Conservation (phyloP, 2,329 filamentous ascomycete species). For the Cercospora nicotianae region DNA sequence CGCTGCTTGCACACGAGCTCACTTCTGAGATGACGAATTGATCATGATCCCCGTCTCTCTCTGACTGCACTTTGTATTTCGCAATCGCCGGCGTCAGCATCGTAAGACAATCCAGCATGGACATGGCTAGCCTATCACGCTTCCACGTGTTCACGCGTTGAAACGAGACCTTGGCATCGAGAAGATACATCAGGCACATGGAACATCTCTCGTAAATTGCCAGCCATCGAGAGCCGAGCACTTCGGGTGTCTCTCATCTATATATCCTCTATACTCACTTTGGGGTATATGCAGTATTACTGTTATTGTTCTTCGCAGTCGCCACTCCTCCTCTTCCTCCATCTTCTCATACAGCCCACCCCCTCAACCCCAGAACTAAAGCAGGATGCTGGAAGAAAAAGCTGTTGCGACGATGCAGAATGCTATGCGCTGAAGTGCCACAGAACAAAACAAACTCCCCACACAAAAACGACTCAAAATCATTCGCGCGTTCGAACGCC, state of each 20-base stretch:
- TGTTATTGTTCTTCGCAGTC: background rate
- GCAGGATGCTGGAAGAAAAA: background rate
- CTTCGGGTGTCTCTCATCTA: constrained; percentile 27
- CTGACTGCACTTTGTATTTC: too few relatives aligned
- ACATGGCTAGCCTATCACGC: background rate
- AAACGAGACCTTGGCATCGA: background rate
- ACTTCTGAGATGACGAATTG: background rate
- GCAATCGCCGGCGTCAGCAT: background rate
- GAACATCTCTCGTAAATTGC: constrained; percentile 4
- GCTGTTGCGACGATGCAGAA: background rate
- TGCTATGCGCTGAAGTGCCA: constrained; percentile 17
- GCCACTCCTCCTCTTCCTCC: background rate
- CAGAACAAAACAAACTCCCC: background rate
- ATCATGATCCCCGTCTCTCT: background rate
- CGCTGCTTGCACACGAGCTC: background rate
- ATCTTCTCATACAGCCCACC: background rate
- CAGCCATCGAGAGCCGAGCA: constrained; percentile 23
- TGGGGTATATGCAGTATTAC: constrained; percentile 14
- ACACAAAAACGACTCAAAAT: background rate
- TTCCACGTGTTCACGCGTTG: background rate
- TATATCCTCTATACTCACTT: constrained; percentile 17
- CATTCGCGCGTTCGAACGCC: constrained; percentile 18
- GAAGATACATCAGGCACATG: background rate
- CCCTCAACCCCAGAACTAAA: background rate
- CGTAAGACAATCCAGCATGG: background rate